These are phyloP conservation scores for Thelonectria blattea DNA, from an alignment of 2,329 filamentous ascomycete genomes.

Conservation along the genomic window DNA sequence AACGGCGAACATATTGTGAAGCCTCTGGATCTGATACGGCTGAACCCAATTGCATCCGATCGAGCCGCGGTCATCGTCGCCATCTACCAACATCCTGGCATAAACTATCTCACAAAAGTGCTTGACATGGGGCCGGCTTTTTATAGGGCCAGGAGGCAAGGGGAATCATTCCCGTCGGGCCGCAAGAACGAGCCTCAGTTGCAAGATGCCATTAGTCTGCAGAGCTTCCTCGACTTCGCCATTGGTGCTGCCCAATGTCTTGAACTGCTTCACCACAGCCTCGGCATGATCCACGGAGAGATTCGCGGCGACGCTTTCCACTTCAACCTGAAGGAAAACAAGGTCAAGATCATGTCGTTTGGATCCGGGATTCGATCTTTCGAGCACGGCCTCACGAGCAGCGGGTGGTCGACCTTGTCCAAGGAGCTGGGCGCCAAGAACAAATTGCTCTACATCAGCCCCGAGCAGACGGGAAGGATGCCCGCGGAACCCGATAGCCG, in stretches of 20 bases:
- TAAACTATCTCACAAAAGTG: conserved; percentile 72
- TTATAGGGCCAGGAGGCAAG: conserved; percentile 62
- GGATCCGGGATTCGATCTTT: conserved; percentile 88
- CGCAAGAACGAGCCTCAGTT: conserved; percentile 54
- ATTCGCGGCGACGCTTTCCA: conserved; percentile 91
- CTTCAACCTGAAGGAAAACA: conserved; percentile 72
- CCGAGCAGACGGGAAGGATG: conserved; percentile 93
- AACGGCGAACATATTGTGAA: conserved; percentile 77
- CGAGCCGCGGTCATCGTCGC: conserved; percentile 75
- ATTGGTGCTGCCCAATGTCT: conserved; percentile 86
- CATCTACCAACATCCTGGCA: conserved; percentile 80
- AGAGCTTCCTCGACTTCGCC: conserved; percentile 86
- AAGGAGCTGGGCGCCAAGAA: conserved; percentile 85
- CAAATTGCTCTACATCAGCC: conserved; percentile 90
- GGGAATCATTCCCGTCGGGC: conserved; percentile 56
- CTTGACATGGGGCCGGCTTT: conserved; percentile 81
- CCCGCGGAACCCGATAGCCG: conserved; percentile 89
- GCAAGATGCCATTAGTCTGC: conserved; percentile 69
- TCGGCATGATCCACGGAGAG: conserved; percentile 88
- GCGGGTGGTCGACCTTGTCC: conserved; percentile 84
- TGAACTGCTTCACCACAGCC: conserved; percentile 88
- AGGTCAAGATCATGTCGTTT: conserved; percentile 82
- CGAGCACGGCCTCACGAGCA: conserved; percentile 84
- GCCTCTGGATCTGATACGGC: conserved; percentile 78
- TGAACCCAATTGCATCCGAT: conserved; percentile 72